Evolutionary conservation across 345 rosid genomes (phyloP).

Genomic region (Populus euphratica): DNA sequence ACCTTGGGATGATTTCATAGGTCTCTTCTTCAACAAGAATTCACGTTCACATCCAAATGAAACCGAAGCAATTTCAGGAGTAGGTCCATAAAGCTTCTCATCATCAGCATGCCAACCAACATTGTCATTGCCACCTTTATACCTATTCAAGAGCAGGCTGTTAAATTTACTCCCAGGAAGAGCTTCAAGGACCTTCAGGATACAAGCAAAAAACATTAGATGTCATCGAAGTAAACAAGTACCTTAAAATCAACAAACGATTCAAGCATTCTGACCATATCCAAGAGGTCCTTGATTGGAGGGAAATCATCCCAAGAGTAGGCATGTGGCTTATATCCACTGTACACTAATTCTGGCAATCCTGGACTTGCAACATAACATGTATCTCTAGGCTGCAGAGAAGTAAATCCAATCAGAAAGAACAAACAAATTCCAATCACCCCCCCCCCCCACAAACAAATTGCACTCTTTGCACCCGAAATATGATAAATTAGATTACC

Average conservation of each 20-base stretch:
- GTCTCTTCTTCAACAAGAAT: conserved; percentile 66
- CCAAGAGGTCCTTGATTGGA: conserved; percentile 67
- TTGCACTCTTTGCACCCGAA: background rate
- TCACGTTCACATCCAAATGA: conserved; percentile 91
- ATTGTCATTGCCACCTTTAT: conserved; percentile 67
- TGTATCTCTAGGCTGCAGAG: conserved; percentile 70
- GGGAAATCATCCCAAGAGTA: conserved; percentile 85
- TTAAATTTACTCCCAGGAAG: conserved; percentile 81
- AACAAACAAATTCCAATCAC: background rate
- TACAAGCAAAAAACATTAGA: conserved; percentile 14
- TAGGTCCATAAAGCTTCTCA: conserved; percentile 64
- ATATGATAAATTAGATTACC: background rate
- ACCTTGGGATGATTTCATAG: conserved; percentile 46
- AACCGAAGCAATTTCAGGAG: conserved; percentile 76
- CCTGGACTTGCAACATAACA: conserved; percentile 73
- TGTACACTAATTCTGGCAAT: conserved; percentile 54
- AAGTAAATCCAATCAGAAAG: background rate
- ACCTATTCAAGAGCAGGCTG: conserved; percentile 77
- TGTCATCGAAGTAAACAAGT: background rate
- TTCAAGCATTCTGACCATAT: conserved; percentile 37
- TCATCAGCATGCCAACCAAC: conserved; percentile 95
- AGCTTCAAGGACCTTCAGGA: conserved; percentile 54
- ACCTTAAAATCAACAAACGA: background rate
- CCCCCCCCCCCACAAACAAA: background rate
- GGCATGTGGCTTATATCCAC: conserved; percentile 67